Base-by-base conservation (phyloP, 208 protist genomes). In the Trypanosoma mega region DNA sequence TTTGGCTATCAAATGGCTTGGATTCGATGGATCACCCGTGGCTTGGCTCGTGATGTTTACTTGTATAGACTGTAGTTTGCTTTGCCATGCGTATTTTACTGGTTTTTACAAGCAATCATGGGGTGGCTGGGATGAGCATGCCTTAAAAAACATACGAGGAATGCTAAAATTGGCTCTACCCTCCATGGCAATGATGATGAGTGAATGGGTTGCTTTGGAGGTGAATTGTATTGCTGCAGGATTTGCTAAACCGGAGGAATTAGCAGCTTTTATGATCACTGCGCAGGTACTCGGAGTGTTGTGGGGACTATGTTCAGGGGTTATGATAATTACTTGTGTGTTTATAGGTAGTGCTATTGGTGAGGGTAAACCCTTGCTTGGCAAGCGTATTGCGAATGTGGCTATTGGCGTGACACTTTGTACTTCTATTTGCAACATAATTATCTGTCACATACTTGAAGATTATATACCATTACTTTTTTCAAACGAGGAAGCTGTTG, bases 121-220 rank as follows among this genome's bases (percentile, higher is more conserved):
- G 84, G 81, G 76, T 26, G 78, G 83, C 9, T 87, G 80, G 81
- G 68, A 81, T 51, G 55, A 63, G 24, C 57, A 49, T 20, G 82
- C 83, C 27, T 67, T 82, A 14, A 59, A 21, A 14, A 76, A 91
- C 51, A 91, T 78, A 80, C 56, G 52, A 21, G 75, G 80, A 8
- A 52, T 91, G 39, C 47, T 88, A 14, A 51, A 52, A 30, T 80
- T 94, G 12, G 76, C 83, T 5, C 51, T 94, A 45, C 79, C 83
- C 9, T 90, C 78, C 26, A 81, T 91, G 80, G 72, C 57, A 23
- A 86, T 91, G 80, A 86, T 87, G 67, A 37, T 91, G 48, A 90
- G 87, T 55, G 87, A 94, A 66, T 90, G 83, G 83, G 77, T 71
- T 12, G 66, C 83, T 34, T 66, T 88, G 18, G 81, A 94, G 61